Conservation (phyloP, 2,329 filamentous ascomycete genomes). For the Colletotrichum filicis region DNA sequence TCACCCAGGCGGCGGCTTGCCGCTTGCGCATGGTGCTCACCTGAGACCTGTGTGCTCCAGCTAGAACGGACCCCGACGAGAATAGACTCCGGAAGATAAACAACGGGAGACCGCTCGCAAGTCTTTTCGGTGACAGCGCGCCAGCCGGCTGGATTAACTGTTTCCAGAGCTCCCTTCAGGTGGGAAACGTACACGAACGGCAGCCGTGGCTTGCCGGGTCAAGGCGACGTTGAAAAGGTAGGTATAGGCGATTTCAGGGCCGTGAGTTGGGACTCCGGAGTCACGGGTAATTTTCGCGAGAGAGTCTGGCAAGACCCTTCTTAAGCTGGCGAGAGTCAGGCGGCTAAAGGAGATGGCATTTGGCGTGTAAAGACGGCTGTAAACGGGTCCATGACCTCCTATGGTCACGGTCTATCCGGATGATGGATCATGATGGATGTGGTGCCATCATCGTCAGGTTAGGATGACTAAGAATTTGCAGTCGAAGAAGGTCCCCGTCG, state of each 20-base stretch:
- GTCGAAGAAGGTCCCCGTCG: not conserved
- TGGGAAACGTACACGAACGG: slow-evolving; percentile 2
- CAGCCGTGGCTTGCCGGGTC: slow-evolving; percentile 12
- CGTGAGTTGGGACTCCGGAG: not conserved
- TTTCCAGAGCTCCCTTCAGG: slow-evolving; percentile 17
- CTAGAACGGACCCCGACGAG: not conserved
- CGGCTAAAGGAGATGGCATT: not conserved
- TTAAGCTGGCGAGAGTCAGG: not conserved
- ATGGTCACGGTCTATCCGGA: not conserved
- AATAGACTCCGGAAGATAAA: slow-evolving; percentile 14
- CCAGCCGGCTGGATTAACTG: not conserved
- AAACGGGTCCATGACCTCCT: not conserved
- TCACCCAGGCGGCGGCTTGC: slow-evolving; percentile 22
- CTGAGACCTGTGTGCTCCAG: slow-evolving; percentile 24
- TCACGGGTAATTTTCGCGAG: not conserved
- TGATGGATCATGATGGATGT: not conserved
- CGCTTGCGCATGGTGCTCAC: slow-evolving; percentile 27
- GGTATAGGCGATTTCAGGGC: not conserved
- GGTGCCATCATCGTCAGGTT: not conserved
- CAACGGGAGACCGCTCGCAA: not conserved
- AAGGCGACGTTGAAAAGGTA: not conserved
- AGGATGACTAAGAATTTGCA: not conserved
- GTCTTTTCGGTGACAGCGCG: slow-evolving; percentile 29
- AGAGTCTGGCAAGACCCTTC: not conserved
- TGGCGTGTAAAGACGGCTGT: not conserved